Base-by-base conservation (phyloP, 2,329 filamentous ascomycete species). In the Monosporascus sp. region DNA sequence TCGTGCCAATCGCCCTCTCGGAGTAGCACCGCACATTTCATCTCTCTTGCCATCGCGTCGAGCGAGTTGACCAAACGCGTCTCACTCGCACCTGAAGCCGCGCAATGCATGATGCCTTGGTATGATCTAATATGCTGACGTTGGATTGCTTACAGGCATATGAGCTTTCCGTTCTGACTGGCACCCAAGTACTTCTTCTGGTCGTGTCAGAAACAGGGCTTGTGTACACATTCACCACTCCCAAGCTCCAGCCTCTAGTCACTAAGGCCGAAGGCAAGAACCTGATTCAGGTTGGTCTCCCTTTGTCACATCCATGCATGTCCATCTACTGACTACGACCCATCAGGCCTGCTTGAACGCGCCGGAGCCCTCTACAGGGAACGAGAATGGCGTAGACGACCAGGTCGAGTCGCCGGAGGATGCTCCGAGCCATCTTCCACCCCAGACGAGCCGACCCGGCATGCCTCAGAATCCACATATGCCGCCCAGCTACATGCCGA, bases 261-360 rank as follows among this genome's bases (percentile, higher is more conserved):
- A 99, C 94, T 59, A 97, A 97, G 79, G 88, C 94, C 18, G 94
- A 97, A 76, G 94, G 94, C 77, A 99, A 99, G 84, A 99, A 99
- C 72, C 79, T 99, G 61, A 97, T 99, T 63, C 94, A 99, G 86
- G 94, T 97, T 65, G 50, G 69, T 63, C 18, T 24, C 37, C n/a
- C 43, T 52, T 49, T 46, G 37, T 35, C 5, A 18, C 20, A 37
- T 22, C 41, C 9, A 24, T 35, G 31, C 26, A 60, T 51, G 59
- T 50, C 17, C 22, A 24, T 20, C 53, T 54, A 57, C 73, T 77
- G 62, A 76, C 68, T 31, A 50, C 3, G 51, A 49, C 38, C 52
- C 60, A 55, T 24, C 64, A 97, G 93, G 92, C 94, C 50, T 99
- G 94, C 70, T 76, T 99, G 57, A 99, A 99, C 72, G 94, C 94